A percentile compares a stretch with the other conserved stretches of the same genome.
Evolutionary conservation across 2,329 filamentous ascomycete species (phyloP).

Genomic region (Aspergillus sp.): DNA sequence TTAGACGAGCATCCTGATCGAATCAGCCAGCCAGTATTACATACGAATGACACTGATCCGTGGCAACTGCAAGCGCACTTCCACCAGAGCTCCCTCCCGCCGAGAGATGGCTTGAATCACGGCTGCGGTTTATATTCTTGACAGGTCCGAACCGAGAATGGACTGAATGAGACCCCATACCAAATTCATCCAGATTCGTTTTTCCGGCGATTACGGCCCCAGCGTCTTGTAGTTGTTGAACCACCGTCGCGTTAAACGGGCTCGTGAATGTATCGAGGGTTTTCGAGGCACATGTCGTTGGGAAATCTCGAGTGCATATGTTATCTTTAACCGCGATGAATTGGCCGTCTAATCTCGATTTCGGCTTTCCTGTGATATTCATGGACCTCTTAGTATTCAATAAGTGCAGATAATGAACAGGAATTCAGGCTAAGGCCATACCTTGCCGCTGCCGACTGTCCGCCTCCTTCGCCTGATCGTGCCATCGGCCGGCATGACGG

Average conservation of each 20-base stretch:
- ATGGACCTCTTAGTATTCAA: conserved; percentile 3
- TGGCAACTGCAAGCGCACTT: conserved; percentile 79
- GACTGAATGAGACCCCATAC: conserved; percentile 83
- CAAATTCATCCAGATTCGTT: conserved; percentile 94
- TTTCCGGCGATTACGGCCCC: conserved; percentile 71
- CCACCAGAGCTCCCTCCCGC: conserved; percentile 91
- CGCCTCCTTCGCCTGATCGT: conserved; percentile 37
- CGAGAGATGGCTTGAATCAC: conserved; percentile 52
- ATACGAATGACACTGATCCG: conserved; percentile 60
- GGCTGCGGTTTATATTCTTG: conserved; percentile 47
- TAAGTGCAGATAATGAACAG: neutral
- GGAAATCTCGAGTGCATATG: conserved; percentile 63
- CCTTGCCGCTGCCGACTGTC: conserved; percentile 37
- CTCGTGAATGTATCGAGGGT: conserved; percentile 70
- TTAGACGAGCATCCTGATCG: conserved; percentile 3
- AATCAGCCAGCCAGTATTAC: conserved; percentile 24
- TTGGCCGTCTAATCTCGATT: conserved; percentile 43
- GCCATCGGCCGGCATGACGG: conserved; percentile 33
- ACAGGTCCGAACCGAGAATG: conserved; percentile 69
- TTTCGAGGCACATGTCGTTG: conserved; percentile 79
- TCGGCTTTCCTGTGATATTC: conserved; percentile 28
- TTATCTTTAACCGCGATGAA: conserved; percentile 74
- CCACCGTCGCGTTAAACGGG: conserved; percentile 80
- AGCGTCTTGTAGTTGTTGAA: conserved; percentile 62
- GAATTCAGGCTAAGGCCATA: conserved; percentile 15